Base-by-base conservation (phyloP, 208 protist genomes). In the Herpetomonas samuelpessoai region DNA sequence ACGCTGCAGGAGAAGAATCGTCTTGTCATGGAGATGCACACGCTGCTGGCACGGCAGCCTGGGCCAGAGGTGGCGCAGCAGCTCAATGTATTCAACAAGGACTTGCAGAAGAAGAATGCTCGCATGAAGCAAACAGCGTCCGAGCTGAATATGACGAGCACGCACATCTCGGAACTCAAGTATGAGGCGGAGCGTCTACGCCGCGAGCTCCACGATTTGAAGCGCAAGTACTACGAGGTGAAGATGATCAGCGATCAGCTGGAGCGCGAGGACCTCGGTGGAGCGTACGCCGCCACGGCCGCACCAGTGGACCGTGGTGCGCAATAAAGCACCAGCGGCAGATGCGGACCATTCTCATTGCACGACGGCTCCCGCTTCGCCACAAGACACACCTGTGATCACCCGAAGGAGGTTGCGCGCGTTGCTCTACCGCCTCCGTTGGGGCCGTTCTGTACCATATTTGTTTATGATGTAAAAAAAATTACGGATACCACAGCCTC, bases 1-100 rank as follows among this genome's bases (percentile, higher is more conserved):
- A 57, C 86, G 18, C 87, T 99, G 22, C 79, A 97, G 62, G 96
- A 98, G 64, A 97, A 98, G 81, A 91, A 98, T 68, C 96, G 97
- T 31, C 76, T 98, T 10, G 95, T 98, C 45, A 69, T 84, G 24
- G 96, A 98, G 77, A 78, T 98, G 45, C 96, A 98, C 71, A 85
- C 87, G 26, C 92, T 98, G 46, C 67, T 98, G 14, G 76, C 92
- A n/a, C 77, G 97, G 27, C 95, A 98, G 70, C 97, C 97, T 0
- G 95, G 96, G 12, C 92, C 95, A 12, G 93, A 99, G 68, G 93
- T 96, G 38, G 93, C 95, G 1, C 88, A 97, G 65, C 92, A 98
- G 72, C 86, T 99, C 1, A 97, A 93, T 50, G 63, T 81, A 28
- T 98, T 95, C 50, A 89, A 98, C 51, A 82, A 96, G 60, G 88